Base-by-base conservation (phyloP, 306 rosid species). In the Glycine latifolia region DNA sequence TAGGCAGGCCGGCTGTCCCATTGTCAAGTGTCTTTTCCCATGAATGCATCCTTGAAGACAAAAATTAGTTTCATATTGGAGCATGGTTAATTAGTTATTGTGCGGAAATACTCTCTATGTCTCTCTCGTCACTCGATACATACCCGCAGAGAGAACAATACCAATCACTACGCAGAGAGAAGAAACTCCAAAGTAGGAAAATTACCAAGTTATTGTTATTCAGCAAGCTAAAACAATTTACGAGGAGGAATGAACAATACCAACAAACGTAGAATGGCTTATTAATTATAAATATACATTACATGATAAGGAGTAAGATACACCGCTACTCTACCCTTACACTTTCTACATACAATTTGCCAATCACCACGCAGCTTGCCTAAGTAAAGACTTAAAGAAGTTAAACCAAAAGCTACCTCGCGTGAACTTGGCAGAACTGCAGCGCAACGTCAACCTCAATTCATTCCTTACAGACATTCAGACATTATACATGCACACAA, bases 311-410 rank as follows among this genome's bases (percentile, higher is more conserved):
- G 31, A 26, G 14, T 44, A 71, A 48, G 37, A 84, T 84, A 79
- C 78, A 84, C 44, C 6, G 13, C 63, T 78, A 56, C 60, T 60
- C 85, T 83, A 83, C 73, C 73, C 79, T 49, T 79, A 14, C 56
- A 73, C 77, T 20, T 43, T 26, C 72, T 83, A 61, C 67, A 35
- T 33, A 66, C 83, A 73, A 79, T 20, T 67, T n/a, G 20, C 71
- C 46, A 83, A 59, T 67, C 82, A 44, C 59, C n/a, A 71, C 75
- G 16, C 15, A 46, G 78, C 37, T 39, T 5, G 11, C 75, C 79
- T 77, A 61, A 77, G n/a, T 6, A 67, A 37, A 52, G 33, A 61
- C 54, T 10, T 50, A 11, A 16, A 60, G 10, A 9, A 43, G 60
- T 58, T 61, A 76, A 50, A 69, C 16, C 75, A 70, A 73, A 39